A percentile compares a stretch with the other conserved stretches of the same genome.
Evolutionary conservation across 2,329 filamentous ascomycete genomes (phyloP).

Genomic region (Xylaria sp.): DNA sequence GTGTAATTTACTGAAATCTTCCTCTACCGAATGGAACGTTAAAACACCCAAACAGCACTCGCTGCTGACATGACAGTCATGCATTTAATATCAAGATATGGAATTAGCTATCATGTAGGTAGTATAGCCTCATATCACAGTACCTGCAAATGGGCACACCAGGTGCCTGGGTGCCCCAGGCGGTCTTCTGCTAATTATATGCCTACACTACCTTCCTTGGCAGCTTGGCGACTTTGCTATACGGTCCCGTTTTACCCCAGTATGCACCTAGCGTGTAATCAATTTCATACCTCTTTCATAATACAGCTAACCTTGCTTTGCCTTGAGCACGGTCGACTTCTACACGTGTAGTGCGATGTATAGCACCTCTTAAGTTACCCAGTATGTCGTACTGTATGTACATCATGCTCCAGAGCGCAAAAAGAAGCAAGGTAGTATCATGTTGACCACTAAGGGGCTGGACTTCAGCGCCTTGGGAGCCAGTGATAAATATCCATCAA

Average conservation of each 20-base stretch:
- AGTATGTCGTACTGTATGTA: neutral
- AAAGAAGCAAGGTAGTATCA: too few species aligned
- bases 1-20: neutral
- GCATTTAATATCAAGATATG: neutral
- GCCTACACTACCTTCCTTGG: too few species aligned
- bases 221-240: neutral
- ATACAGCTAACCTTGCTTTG: neutral
- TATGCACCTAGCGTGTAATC: neutral
- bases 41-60: neutral
- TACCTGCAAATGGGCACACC: too few species aligned
- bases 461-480: neutral
- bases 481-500: conserved; percentile 2
- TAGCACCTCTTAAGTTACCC: neutral
- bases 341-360: too few species aligned
- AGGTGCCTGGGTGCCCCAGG: too few species aligned
- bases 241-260: neutral
- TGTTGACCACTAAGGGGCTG: neutral
- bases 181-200: too few species aligned
- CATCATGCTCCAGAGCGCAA: too few species aligned
- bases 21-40: too few species aligned
- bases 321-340: neutral
- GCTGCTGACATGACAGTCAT: conserved; percentile 3
- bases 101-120: neutral
- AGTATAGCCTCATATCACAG: too few species aligned
- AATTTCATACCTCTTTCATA: neutral